Percentiles rank a stretch among this genome's conserved stretches.
phyloP scores from a whole-genome alignment of 75 land plant species.

The Ceratopteris richardii region DNA sequence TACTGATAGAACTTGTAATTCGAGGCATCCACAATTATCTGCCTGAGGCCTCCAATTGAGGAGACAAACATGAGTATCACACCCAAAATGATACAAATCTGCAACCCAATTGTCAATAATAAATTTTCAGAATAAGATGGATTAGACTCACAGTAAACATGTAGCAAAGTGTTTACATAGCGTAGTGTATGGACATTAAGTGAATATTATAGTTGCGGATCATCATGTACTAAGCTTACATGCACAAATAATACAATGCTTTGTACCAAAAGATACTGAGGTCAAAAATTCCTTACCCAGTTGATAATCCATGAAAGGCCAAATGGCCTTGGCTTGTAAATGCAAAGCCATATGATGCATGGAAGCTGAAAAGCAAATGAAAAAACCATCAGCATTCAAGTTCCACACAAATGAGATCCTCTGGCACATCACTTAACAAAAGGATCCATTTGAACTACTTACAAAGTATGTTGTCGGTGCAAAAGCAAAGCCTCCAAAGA shows the following conservation, averaged over 20 bases:
- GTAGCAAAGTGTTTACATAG: not conserved
- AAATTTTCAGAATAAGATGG: not conserved
- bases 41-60: constrained; percentile 36
- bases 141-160: not conserved
- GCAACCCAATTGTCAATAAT: not conserved
- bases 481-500: constrained; percentile 57
- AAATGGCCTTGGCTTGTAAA: constrained; percentile 29
- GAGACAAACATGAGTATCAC: constrained; percentile 28
- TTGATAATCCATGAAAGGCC: constrained; percentile 30
- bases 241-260: not conserved
- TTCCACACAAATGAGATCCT: too few relatives aligned
- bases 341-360: constrained; percentile 35
- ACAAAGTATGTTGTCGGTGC: constrained; percentile 60
- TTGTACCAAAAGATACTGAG: not conserved
- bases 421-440: too few relatives aligned
- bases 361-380: constrained; percentile 10
- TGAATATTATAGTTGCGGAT: not conserved
- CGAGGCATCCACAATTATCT: constrained; percentile 21
- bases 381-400: not conserved
- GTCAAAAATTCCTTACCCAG: constrained; percentile 24
- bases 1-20: constrained; percentile 22
- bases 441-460: too few relatives aligned
- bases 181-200: not conserved
- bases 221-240: not conserved
- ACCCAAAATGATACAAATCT: constrained; percentile 37